Base-by-base conservation (phyloP, 768 basidiomycete species). In the Tulasnella sp. region DNA sequence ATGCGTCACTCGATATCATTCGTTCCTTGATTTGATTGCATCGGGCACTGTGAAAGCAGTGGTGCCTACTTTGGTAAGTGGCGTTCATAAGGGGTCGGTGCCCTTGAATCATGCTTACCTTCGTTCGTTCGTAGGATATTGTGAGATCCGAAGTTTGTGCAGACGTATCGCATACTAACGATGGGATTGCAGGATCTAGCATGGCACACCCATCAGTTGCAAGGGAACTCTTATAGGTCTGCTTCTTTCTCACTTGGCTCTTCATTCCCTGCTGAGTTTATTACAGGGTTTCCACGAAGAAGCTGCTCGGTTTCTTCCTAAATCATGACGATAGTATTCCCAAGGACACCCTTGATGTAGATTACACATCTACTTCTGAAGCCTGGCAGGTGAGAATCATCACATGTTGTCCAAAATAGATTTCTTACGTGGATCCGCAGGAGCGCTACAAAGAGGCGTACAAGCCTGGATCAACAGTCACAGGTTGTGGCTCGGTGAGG, bases 151-250 rank as follows among this genome's bases (percentile, higher is more conserved):
- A n/a, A n/a, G n/a, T n/a, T n/a, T n/a, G n/a, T n/a, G n/a, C n/a
- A n/a, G n/a, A n/a, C n/a, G n/a, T n/a, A 16, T 45, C 10, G 10
- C n/a, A n/a, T 22, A 27, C 4, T 22, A 20, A 3, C 2, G 13
- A 55, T 39, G 56, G 55, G 42, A 57, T 57, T 37, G 56, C n/a
- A 47, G 45, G 45, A 57, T 45, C 34, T 57, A n/a, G 44, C 48
- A 8, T 57, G 56, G 56, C 56, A 57, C 27, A 57, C 56, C 5
- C 56, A 57, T 42, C 56, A 57, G 27, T 49, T 57, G 16, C 19
- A 41, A 5, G 40, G 48, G 12, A 39, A 28, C 29, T 50, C 48
- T 27, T 50, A 50, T 35, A 37, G 47, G 47, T 39, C 15, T 19
- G 47, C 20, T 6, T 37, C 29, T 15, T 22, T 22, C 6, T 3